Percentiles rank a stretch among this genome's conserved stretches.
Conservation (phyloP, 139 green algal genomes). For the Chlamydomonas applanata region DNA sequence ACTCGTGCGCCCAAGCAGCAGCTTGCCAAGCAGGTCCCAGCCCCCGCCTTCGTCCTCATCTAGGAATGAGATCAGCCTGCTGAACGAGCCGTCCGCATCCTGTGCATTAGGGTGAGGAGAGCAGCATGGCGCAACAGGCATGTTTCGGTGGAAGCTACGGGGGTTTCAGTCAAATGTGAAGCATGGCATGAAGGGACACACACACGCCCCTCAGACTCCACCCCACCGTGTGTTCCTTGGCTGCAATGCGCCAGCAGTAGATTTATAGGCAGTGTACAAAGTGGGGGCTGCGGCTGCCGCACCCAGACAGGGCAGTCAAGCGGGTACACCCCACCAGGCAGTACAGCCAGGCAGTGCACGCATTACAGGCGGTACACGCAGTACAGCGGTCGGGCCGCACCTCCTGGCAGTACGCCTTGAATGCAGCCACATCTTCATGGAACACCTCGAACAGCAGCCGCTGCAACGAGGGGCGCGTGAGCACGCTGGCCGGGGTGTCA, state of each 20-base stretch:
- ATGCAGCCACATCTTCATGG: conserved; percentile 3
- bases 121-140: too few species aligned
- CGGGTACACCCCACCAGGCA: background rate
- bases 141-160: too few species aligned
- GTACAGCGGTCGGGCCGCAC: background rate
- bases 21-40: conserved; percentile 51
- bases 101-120: conserved; percentile 8
- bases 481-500: background rate
- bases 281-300: background rate
- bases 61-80: conserved; percentile 42
- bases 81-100: conserved; percentile 36
- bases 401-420: conserved; percentile 29
- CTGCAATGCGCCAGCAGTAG: too few species aligned
- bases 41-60: conserved; percentile 37
- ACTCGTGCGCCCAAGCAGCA: conserved; percentile 14
- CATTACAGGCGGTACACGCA: background rate
- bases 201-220: too few species aligned
- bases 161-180: too few species aligned
- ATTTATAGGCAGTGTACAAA: too few species aligned
- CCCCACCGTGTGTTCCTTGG: too few species aligned
- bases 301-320: background rate
- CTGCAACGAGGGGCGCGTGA: conserved; percentile 20
- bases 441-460: conserved; percentile 42
- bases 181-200: too few species aligned
- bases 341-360: background rate